These are phyloP conservation scores for Theileria luwenshuni DNA, from an alignment of 169 alveolate species.

Conservation along the genomic window DNA sequence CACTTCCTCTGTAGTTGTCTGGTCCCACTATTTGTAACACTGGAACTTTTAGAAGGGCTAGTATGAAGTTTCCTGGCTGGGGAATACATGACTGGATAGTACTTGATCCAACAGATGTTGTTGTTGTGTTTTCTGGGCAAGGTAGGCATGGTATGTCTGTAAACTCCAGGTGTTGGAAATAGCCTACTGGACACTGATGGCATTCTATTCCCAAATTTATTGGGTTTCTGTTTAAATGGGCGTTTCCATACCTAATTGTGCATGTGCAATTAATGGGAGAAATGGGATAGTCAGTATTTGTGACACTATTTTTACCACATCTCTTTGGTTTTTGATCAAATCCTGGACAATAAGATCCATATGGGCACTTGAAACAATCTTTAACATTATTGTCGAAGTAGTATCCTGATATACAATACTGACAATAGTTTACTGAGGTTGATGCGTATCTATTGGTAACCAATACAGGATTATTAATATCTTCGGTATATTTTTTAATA, in stretches of 20 bases:
- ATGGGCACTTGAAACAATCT: conserved; percentile 49
- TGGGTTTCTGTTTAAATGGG: conserved; percentile 49
- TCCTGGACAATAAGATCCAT: conserved; percentile 60
- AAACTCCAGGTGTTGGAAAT: conserved; percentile 71
- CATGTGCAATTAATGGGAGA: conserved; percentile 71
- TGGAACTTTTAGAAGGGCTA: background rate
- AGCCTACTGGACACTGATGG: conserved; percentile 68
- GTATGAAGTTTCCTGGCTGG: conserved; percentile 64
- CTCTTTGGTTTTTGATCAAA: conserved; percentile 41
- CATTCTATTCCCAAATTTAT: conserved; percentile 58
- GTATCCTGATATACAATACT: conserved; percentile 52
- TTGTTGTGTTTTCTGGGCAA: conserved; percentile 72
- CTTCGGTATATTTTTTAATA: background rate
- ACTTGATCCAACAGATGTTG: conserved; percentile 53
- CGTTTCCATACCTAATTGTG: conserved; percentile 69
- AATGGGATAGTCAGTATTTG: conserved; percentile 9
- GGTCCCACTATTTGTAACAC: background rate
- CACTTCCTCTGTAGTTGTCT: background rate
- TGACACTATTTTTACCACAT: conserved; percentile 50
- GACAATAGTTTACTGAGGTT: conserved; percentile 12
- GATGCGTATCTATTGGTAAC: conserved; percentile 28
- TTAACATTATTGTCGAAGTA: conserved; percentile 38
- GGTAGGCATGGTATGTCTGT: conserved; percentile 71
- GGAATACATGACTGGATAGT: conserved; percentile 71
- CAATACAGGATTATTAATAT: conserved; percentile 6